phyloP scores from a whole-genome alignment of 2,329 filamentous ascomycete species.

The Botrytis paeoniae region DNA sequence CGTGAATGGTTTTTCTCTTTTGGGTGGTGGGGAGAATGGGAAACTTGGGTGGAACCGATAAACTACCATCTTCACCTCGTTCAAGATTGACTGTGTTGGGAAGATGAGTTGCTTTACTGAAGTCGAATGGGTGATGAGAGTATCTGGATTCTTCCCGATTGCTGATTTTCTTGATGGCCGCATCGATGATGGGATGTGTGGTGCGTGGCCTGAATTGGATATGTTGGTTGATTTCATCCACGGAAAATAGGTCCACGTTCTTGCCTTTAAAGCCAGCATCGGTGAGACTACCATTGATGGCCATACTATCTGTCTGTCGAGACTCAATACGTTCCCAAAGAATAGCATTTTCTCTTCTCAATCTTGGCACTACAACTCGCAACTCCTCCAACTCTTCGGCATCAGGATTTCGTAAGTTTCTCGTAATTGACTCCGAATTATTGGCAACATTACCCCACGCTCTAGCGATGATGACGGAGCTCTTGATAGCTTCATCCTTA shows the following conservation, averaged over 20 bases:
- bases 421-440: neutral
- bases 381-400: conserved; percentile 20
- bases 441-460: conserved; percentile 6
- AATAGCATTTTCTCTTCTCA: conserved; percentile 25
- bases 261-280: neutral
- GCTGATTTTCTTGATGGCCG: neutral
- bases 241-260: neutral
- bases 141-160: neutral
- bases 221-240: neutral
- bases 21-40: too few relatives aligned
- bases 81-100: neutral
- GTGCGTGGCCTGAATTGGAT: neutral
- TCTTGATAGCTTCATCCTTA: conserved; percentile 24
- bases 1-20: neutral
- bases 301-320: neutral
- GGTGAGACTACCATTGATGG: neutral
- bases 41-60: neutral
- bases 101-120: neutral
- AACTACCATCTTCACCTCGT: neutral
- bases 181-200: neutral
- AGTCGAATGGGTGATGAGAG: neutral
- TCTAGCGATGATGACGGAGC: conserved; percentile 22
- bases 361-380: conserved; percentile 25
- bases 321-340: conserved; percentile 14
- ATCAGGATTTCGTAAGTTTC: neutral